These are phyloP conservation scores for Kwoniella pini DNA, from an alignment of 768 basidiomycete genomes.

Conservation along the genomic window DNA sequence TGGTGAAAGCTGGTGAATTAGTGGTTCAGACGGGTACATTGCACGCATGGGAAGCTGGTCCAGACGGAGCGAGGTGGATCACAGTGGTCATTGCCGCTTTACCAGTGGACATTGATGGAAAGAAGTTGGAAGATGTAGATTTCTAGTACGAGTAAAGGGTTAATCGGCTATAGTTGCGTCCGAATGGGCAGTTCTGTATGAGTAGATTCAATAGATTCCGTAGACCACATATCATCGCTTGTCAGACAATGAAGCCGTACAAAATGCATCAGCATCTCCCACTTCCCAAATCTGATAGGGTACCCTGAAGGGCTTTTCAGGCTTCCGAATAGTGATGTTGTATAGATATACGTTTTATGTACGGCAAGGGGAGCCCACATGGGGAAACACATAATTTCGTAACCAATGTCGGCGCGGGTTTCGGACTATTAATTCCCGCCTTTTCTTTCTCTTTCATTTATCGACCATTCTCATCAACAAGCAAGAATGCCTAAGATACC, in stretches of 20 bases:
- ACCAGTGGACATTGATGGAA: slow-evolving; percentile 32
- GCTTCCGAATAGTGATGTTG: too few species aligned
- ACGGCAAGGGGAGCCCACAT: too few species aligned
- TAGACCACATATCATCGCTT: too few species aligned
- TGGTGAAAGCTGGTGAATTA: slow-evolving; percentile 44
- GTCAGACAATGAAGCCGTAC: too few species aligned
- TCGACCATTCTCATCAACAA: background rate
- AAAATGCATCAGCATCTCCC: too few species aligned
- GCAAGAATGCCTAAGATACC: slow-evolving; percentile 16
- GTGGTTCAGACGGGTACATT: slow-evolving; percentile 53
- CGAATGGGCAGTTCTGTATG: background rate
- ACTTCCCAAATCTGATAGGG: too few species aligned
- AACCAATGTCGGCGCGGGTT: background rate
- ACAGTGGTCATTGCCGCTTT: slow-evolving; percentile 44
- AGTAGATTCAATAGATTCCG: too few species aligned
- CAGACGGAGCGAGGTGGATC: slow-evolving; percentile 47
- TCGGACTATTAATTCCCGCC: slow-evolving; percentile 4
- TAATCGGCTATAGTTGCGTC: background rate
- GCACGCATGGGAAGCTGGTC: slow-evolving; percentile 50
- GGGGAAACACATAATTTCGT: background rate
- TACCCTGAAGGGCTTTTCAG: too few species aligned
- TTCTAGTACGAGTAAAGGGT: slow-evolving; percentile 12
- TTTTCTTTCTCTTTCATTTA: background rate
- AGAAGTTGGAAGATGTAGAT: slow-evolving; percentile 38
- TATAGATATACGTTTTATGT: too few species aligned